phyloP scores from a whole-genome alignment of 768 basidiomycete genomes.

The Porpolomopsis calyptriformis region DNA sequence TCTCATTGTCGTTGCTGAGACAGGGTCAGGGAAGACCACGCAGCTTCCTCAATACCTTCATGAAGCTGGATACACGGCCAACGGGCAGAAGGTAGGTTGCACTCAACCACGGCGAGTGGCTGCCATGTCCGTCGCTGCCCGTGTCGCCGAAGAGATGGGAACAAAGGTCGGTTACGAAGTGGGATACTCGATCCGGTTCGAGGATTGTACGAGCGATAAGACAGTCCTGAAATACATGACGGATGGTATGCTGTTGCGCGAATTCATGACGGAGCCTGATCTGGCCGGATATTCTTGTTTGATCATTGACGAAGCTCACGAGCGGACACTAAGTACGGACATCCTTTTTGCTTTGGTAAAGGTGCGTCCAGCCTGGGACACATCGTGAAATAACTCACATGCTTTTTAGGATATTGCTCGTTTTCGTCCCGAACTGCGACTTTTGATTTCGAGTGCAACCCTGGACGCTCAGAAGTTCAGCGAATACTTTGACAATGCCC shows the following conservation, averaged over 20 bases:
- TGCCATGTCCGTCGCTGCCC: conserved; percentile 98
- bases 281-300: conserved; percentile 88
- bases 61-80: conserved; percentile 88
- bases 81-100: conserved; percentile 85
- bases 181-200: conserved; percentile 99
- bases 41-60: conserved; percentile 97
- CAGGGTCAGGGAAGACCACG: conserved; percentile 97
- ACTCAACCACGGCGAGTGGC: conserved; percentile 98
- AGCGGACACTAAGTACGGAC: conserved; percentile 94
- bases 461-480: conserved; percentile 98
- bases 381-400: not conserved
- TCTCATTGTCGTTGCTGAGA: conserved; percentile 95
- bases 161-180: conserved; percentile 96
- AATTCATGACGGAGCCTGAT: conserved; percentile 96
- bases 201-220: conserved; percentile 99
- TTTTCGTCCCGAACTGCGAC: conserved; percentile 85
- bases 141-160: conserved; percentile 98
- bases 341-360: conserved; percentile 97
- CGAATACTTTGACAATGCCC: conserved; percentile 93
- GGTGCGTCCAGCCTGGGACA: conserved; percentile 43
- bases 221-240: conserved; percentile 99
- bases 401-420: conserved; percentile 79
- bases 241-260: conserved; percentile 94
- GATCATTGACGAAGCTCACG: conserved; percentile 98
- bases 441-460: conserved; percentile 93